Evolutionary conservation across 2,329 filamentous ascomycete species (phyloP).

Genomic region (Arthrocladium fulminans): DNA sequence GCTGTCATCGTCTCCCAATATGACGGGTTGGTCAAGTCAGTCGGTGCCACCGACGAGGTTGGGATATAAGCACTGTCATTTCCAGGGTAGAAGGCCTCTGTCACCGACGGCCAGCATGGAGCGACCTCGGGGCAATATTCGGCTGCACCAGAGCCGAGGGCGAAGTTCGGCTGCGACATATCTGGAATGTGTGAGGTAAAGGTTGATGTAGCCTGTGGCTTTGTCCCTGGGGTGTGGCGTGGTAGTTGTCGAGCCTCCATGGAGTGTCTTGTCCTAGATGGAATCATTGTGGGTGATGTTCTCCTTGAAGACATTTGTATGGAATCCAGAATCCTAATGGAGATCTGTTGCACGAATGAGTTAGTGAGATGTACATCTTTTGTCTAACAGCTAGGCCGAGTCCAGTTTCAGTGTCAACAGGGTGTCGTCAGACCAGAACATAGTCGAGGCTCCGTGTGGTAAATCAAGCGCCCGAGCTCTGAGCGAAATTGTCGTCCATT

Average conservation of each 20-base stretch:
- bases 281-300: conserved; percentile 1
- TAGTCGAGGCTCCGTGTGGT: neutral
- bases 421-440: neutral
- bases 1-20: neutral
- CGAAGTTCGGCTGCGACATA: conserved; percentile 2
- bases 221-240: neutral
- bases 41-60: conserved; percentile 4
- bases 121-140: neutral
- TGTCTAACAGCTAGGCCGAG: neutral
- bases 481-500: no score
- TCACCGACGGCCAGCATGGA: neutral
- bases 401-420: neutral
- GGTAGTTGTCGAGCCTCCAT: neutral
- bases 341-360: neutral
- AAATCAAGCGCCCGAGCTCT: neutral
- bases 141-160: neutral
- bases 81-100: conserved; percentile 4
- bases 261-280: conserved; percentile 1
- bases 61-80: conserved; percentile 8
- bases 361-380: conserved; percentile 4
- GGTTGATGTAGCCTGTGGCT: neutral
- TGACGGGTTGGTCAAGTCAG: neutral
- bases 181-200: neutral
- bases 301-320: conserved; percentile 5
- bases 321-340: neutral